Percentiles rank a stretch among this genome's conserved stretches.
Conservation (phyloP, 225 moss, liverwort and hornwort species). For the Takakia lepidozioides region DNA sequence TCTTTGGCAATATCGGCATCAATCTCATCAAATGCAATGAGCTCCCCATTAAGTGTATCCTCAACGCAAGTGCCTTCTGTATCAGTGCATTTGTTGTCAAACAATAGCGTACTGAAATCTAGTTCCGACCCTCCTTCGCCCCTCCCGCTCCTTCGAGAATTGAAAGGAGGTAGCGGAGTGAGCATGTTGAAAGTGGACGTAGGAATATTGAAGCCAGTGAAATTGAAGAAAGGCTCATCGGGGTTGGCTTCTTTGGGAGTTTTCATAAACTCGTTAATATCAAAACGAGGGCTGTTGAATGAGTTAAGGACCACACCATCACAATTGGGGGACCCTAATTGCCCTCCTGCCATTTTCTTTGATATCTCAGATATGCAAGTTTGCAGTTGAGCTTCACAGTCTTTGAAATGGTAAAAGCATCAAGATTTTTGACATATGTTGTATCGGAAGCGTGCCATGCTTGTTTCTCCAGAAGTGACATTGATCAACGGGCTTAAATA, state of each 20-base stretch:
- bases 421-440: constrained; percentile 1
- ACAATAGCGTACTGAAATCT: constrained; percentile 75
- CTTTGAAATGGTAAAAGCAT: constrained; percentile 2
- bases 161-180: constrained; percentile 66
- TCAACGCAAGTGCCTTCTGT: constrained; percentile 59
- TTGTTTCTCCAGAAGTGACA: too few species aligned
- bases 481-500: too few species aligned
- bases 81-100: constrained; percentile 62
- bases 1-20: constrained; percentile 88
- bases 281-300: constrained; percentile 92
- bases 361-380: too few species aligned
- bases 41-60: constrained; percentile 74
- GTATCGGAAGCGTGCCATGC: constrained; percentile 5
- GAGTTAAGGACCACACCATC: constrained; percentile 79
- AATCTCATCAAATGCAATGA: constrained; percentile 98
- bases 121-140: constrained; percentile 62
- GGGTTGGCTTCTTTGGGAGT: constrained; percentile 69
- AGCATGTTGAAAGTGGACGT: constrained; percentile 73
- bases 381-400: neutral
- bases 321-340: constrained; percentile 86
- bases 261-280: constrained; percentile 90
- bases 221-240: constrained; percentile 89
- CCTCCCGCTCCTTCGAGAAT: constrained; percentile 39
- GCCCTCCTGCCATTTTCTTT: constrained; percentile 82
- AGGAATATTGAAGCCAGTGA: constrained; percentile 86